Evolutionary conservation across 164 flowering plant species (phyloP).

Genomic region (Vitis rupestris): DNA sequence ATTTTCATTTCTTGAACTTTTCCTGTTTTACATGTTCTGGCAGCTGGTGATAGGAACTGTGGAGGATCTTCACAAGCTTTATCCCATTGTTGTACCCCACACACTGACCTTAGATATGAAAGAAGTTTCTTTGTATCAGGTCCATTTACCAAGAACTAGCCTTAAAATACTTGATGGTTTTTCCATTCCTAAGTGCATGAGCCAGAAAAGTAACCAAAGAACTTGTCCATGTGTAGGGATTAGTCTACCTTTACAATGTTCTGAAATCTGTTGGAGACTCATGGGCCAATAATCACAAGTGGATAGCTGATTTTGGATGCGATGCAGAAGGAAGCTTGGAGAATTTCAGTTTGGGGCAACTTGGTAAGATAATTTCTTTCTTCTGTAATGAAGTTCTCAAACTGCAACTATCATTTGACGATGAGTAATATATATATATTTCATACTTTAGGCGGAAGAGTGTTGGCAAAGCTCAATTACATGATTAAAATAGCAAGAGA

Average conservation of each 20-base stretch:
- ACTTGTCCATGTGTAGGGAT: constrained; percentile 1
- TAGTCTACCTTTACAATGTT: neutral
- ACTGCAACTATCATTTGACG: neutral
- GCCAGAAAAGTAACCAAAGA: neutral
- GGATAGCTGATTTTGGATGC: neutral
- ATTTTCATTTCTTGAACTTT: neutral
- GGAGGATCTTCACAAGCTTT: constrained; percentile 6
- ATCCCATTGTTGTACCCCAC: neutral
- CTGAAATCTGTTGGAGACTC: neutral
- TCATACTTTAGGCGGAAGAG: constrained; percentile 3
- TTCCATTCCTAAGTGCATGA: neutral
- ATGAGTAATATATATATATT: neutral
- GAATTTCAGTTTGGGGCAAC: constrained; percentile 5
- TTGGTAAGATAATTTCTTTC: constrained; percentile 4
- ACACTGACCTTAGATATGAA: neutral
- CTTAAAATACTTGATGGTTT: neutral
- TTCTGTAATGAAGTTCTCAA: neutral
- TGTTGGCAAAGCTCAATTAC: neutral
- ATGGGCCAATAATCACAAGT: constrained; percentile 15
- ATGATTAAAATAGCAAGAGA: neutral
- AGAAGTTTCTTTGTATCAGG: constrained; percentile 4
- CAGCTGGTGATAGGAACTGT: constrained; percentile 6
- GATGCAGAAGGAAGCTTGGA: neutral
- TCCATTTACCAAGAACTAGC: neutral
- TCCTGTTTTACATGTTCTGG: neutral